A percentile compares a stretch with the other conserved stretches of the same genome.
Conservation (phyloP, 257 asterid species). For the Rhazya stricta region DNA sequence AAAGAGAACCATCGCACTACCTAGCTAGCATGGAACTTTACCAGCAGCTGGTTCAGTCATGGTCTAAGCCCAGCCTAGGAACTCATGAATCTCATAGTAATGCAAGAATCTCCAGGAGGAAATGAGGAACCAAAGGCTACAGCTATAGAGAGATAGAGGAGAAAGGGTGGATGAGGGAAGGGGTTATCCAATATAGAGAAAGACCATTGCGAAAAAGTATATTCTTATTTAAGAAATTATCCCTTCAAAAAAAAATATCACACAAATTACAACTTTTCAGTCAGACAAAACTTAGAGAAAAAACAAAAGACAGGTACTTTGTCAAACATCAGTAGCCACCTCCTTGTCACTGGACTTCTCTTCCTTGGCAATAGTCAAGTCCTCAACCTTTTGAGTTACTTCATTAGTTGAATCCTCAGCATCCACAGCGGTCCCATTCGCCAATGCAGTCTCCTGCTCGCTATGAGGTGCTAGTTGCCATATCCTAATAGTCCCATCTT, state of each 20-base stretch:
- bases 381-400: constrained; percentile 50
- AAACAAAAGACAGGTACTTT: background rate
- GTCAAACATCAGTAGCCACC: constrained; percentile 25
- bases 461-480: constrained; percentile 70
- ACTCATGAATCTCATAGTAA: no score
- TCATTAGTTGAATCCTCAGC: constrained; percentile 44
- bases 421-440: constrained; percentile 34
- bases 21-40: no score
- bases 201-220: background rate
- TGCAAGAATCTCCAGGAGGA: no score
- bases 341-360: constrained; percentile 25
- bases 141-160: no score
- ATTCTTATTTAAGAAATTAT: background rate
- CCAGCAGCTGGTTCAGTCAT: no score
- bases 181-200: background rate
- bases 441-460: constrained; percentile 38
- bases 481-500: constrained; percentile 92
- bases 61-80: no score
- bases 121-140: no score
- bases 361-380: constrained; percentile 35
- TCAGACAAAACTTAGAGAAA: background rate
- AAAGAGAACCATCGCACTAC: no score
- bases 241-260: background rate
- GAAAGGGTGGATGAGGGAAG: no score
- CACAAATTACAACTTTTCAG: background rate